Percentiles rank a stretch among this genome's conserved stretches.
phyloP scores from a whole-genome alignment of 23 red algal species.

The Pyropia yezoensis region DNA sequence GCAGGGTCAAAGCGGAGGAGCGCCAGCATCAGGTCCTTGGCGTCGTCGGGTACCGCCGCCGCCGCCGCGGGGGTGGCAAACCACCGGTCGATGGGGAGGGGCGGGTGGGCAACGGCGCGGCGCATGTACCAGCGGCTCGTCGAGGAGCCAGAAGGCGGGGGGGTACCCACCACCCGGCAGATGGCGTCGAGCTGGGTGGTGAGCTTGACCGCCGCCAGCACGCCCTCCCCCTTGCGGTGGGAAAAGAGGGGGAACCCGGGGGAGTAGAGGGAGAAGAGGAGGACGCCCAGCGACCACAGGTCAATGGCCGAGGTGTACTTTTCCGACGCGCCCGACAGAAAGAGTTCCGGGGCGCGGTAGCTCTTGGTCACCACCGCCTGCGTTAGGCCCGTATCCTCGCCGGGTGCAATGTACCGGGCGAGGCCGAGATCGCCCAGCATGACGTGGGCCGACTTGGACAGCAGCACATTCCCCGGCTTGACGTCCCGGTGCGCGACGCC shows the following conservation, averaged over 20 bases:
- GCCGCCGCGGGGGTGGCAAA: slow-evolving; percentile 22
- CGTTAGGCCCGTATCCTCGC: slow-evolving; percentile 30
- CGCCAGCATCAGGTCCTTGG: slow-evolving; percentile 63
- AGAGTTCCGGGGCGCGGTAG: slow-evolving; percentile 77
- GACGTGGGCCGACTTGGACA: slow-evolving; percentile 40
- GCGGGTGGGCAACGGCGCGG: slow-evolving; percentile 15
- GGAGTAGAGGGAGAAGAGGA: slow-evolving; percentile 68
- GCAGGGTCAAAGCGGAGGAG: slow-evolving; percentile 71
- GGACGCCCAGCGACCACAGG: slow-evolving; percentile 89
- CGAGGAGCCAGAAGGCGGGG: slow-evolving; percentile 17
- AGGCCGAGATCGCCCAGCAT: slow-evolving; percentile 79
- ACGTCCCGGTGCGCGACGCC: slow-evolving; percentile 86
- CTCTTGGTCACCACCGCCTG: slow-evolving; percentile 49
- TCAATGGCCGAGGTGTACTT: slow-evolving; percentile 81
- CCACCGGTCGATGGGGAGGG: slow-evolving; percentile 11
- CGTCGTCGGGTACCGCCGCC: slow-evolving; percentile 21
- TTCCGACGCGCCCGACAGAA: slow-evolving; percentile 30
- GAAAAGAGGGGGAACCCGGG: slow-evolving; percentile 61
- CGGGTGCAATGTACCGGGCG: slow-evolving; percentile 43
- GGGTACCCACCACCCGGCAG: slow-evolving; percentile 54
- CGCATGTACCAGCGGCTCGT: slow-evolving; percentile 14
- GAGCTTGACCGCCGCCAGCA: slow-evolving; percentile 7
- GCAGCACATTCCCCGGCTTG: slow-evolving; percentile 77
- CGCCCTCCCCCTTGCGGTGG: slow-evolving; percentile 22
- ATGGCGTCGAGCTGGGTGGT: slow-evolving; percentile 65